Evolutionary conservation across 2,329 filamentous ascomycete genomes (phyloP), one percentile per base, ranked within the genome.

Genomic region (Ascocoryne sarcoides): DNA sequence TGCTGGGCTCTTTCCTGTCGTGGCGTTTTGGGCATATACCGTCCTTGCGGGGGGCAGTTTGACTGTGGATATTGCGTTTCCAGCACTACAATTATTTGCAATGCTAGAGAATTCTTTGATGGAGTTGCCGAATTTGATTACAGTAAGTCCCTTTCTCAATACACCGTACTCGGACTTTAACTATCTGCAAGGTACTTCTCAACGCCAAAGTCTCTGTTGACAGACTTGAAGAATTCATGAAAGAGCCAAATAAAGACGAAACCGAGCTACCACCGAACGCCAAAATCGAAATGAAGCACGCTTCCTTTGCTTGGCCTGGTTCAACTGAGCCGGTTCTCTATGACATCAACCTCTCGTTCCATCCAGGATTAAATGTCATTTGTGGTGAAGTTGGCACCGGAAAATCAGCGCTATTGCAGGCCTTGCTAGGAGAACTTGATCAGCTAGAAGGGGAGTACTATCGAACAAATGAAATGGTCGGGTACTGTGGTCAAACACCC

Each of bases 181-280:
- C 7, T 19, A 10, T 9, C 1, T 18, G 9, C 15, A 17, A 50
- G 45, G 39, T 43, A 9, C 64, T 90, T 4, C 71, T 93, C 49
- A 93, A 94, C 53, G 84, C 87, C 0, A 79, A 75, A n/a, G 81
- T 95, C 14, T 83, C 88, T 0, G 76, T 94, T 47, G 76, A 75
- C 7, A 80, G 88, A 49, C 86, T 95, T 15, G 84, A 94, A 53
- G 72, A 75, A 16, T 95, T 93, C 63, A 93, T 95, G 85, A 66
- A 69, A 1, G 88, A 95, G 60, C 85, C 85, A 0, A 78, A 95
- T 54, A 86, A 87, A 51, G 73, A 76, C 20, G 68, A 73, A 19
- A 65, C 42, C 2, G 46, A 43, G 12, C 43, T 45, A 19, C 33
- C 28, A 9, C 40, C 40, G 5, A 49, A 35, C 17, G 17, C 35